Conservation (phyloP, 2,329 filamentous ascomycete species). For the Botrytis pseudocinerea region DNA sequence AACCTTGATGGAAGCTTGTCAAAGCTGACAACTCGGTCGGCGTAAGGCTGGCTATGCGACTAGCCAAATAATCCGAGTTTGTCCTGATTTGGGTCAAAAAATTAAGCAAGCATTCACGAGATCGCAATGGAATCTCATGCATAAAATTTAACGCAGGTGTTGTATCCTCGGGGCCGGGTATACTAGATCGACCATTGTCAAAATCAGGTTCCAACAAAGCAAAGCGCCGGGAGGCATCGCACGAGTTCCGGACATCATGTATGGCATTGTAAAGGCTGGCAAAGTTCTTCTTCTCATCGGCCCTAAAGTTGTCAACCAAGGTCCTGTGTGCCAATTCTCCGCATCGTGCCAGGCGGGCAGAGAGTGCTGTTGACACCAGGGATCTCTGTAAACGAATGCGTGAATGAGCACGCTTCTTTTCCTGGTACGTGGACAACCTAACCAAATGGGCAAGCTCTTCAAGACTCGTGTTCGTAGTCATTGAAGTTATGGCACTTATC, state of each 20-base stretch:
- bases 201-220: slow-evolving; percentile 72
- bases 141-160: slow-evolving; percentile 56
- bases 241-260: slow-evolving; percentile 76
- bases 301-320: slow-evolving; percentile 74
- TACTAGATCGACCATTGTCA: slow-evolving; percentile 50
- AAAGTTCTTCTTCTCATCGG: slow-evolving; percentile 78
- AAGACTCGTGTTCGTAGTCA: slow-evolving; percentile 67
- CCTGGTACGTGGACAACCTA: slow-evolving; percentile 76
- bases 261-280: slow-evolving; percentile 73
- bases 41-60: slow-evolving; percentile 74
- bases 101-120: slow-evolving; percentile 72
- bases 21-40: slow-evolving; percentile 75
- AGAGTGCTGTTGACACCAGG: slow-evolving; percentile 72
- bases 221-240: slow-evolving; percentile 69
- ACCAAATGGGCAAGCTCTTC: slow-evolving; percentile 78
- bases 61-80: slow-evolving; percentile 84
- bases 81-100: slow-evolving; percentile 82
- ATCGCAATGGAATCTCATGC: slow-evolving; percentile 72
- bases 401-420: slow-evolving; percentile 74
- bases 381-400: slow-evolving; percentile 72
- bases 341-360: slow-evolving; percentile 71
- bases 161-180: slow-evolving; percentile 43
- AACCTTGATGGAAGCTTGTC: slow-evolving; percentile 73
- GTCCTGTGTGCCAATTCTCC: slow-evolving; percentile 74
- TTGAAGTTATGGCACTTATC: slow-evolving; percentile 50